Conservation (phyloP, 306 rosid species). For the Fragaria iinumae region DNA sequence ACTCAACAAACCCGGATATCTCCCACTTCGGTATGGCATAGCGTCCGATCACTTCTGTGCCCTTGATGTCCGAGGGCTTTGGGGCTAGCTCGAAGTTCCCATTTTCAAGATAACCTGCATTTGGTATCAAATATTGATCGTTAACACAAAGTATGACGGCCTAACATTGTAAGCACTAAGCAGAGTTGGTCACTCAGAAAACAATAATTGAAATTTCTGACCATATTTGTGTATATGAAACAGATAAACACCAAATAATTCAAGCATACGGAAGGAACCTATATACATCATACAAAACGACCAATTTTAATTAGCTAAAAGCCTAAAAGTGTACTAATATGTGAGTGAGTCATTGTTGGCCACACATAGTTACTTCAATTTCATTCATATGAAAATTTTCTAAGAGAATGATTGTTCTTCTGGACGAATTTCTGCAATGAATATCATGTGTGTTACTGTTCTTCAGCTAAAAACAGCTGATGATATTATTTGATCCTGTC, state of each 20-base stretch:
- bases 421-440: not conserved
- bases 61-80: constrained; percentile 56
- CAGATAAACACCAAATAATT: not conserved
- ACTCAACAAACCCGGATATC: constrained; percentile 77
- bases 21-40: constrained; percentile 78
- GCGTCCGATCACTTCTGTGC: constrained; percentile 60
- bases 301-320: not conserved
- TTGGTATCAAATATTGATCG: not conserved
- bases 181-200: not conserved
- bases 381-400: not conserved
- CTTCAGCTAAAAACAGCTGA: not conserved
- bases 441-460: not conserved
- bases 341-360: not conserved
- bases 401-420: not conserved
- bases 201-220: not conserved
- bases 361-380: not conserved
- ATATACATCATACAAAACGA: not conserved
- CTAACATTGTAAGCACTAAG: not conserved
- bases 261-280: not conserved
- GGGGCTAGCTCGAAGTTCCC: constrained; percentile 84
- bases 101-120: constrained; percentile 65
- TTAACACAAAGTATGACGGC: not conserved
- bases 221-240: not conserved
- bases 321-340: not conserved
- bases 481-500: not conserved